Evolutionary conservation across 2,329 filamentous ascomycete genomes (phyloP), one percentile per base, ranked within the genome.

Genomic region (Pseudonectria buxi): DNA sequence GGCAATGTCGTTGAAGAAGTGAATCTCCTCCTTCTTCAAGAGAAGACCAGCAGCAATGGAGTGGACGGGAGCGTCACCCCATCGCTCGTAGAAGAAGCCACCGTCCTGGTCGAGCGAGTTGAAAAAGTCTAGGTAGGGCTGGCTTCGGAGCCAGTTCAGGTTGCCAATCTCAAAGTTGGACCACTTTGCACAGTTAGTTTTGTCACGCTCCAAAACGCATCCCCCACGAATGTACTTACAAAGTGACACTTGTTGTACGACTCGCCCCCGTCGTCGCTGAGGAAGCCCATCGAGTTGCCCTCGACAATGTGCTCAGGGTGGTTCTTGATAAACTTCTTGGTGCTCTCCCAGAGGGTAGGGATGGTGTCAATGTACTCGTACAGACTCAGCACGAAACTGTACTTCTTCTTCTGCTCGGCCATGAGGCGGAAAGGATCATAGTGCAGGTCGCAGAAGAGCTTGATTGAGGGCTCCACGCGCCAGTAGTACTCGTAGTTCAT

Each of bases 401-500:
- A 98, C 69, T 95, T 96, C 71, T 96, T 98, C 62, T 85, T 83
- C 65, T 94, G 81, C 58, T 96, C 89, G 51, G 83, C 81, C 88
- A 98, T 95, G 69, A 79, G 88, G 46, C 86, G 86, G 81, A 98
- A 98, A 7, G 92, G 86, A 57, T 98, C 92, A 63, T 94, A 94
- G 63, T 87, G 76, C 55, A 98, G 76, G 58, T 98, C 92, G 67
- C 92, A 98, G 74, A 79, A 95, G 43, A 98, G 82, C 70, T 96
- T 86, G 58, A 98, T 81, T 64, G 86, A 92, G 52, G 92, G 92
- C 73, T 98, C 92, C 11, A 98, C 92, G 50, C 94, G 86, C 92
- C 92, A 98, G 76, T 98, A 98, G 78, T 87, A 98, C 59, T 98
- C 92, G 65, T 94, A 98, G 61, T 96, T 88, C 62, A 86, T 67